Evolutionary conservation across 2,329 filamentous ascomycete species (phyloP).

Genomic region (Teratosphaeria pseudoeucalypti): DNA sequence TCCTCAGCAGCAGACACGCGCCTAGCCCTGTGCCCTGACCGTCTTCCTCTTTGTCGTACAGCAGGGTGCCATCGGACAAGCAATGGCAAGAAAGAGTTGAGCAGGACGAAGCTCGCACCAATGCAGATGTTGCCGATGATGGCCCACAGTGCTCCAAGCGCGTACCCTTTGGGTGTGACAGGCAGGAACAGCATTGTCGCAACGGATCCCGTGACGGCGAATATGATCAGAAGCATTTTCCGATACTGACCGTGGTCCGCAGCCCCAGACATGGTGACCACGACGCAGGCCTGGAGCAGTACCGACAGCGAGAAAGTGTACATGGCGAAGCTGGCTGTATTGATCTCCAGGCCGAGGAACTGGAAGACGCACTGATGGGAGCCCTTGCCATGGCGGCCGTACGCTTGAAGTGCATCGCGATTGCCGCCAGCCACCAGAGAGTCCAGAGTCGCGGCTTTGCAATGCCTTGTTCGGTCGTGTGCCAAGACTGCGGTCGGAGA

Average conservation of each 20-base stretch:
- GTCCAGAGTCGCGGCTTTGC: constrained; percentile 28
- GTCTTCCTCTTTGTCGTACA: background rate
- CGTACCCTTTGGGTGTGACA: constrained; percentile 62
- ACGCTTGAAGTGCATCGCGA: background rate
- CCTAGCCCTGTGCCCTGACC: background rate
- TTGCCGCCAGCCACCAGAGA: background rate
- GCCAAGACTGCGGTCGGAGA: constrained; percentile 65
- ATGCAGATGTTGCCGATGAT: constrained; percentile 90
- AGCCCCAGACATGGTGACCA: constrained; percentile 91
- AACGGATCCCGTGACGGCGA: constrained; percentile 70
- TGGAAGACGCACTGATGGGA: constrained; percentile 65
- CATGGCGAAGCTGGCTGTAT: constrained; percentile 95
- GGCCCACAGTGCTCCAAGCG: constrained; percentile 72
- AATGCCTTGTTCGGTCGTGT: constrained; percentile 65
- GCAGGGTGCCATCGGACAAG: constrained; percentile 75
- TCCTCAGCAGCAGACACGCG: constrained; percentile 3
- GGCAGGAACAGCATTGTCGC: constrained; percentile 84
- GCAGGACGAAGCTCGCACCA: constrained; percentile 84
- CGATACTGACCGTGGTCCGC: constrained; percentile 85
- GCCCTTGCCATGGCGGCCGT: background rate
- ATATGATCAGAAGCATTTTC: constrained; percentile 76
- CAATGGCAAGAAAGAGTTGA: constrained; percentile 90
- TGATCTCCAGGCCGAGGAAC: constrained; percentile 74
- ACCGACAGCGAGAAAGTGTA: constrained; percentile 95
- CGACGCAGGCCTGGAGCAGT: constrained; percentile 74